These are phyloP conservation scores for Aureobasidium mangrovei DNA, from an alignment of 2,329 filamentous ascomycete species.

Conservation along the genomic window DNA sequence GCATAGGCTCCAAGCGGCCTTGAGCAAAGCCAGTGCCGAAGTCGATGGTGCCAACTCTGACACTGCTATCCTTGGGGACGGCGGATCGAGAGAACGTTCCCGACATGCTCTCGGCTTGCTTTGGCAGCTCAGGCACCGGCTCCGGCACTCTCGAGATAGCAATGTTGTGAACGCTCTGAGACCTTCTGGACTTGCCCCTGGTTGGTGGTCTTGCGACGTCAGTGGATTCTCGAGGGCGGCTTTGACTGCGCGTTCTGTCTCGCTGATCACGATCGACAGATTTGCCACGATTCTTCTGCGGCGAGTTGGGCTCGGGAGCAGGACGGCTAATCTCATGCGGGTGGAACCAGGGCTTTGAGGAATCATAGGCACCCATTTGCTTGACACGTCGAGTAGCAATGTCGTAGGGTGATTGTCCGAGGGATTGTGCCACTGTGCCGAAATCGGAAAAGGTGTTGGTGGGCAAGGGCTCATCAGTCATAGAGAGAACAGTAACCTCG, in stretches of 20 bases:
- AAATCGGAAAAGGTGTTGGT: constrained; percentile 28
- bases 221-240: constrained; percentile 1
- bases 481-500: constrained; percentile 7
- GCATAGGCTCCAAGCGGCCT: constrained; percentile 7
- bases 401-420: constrained; percentile 38
- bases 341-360: constrained; percentile 5
- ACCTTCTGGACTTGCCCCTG: constrained; percentile 2
- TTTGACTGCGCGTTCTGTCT: background rate
- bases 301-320: background rate
- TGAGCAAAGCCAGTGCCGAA: constrained; percentile 10
- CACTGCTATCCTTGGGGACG: background rate
- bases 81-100: background rate
- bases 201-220: background rate
- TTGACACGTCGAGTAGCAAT: constrained; percentile 25
- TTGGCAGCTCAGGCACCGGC: background rate
- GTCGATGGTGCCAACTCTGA: constrained; percentile 12
- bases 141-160: background rate
- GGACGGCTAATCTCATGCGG: constrained; percentile 13
- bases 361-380: constrained; percentile 13
- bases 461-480: constrained; percentile 17
- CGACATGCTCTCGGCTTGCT: background rate
- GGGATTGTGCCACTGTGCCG: constrained; percentile 32
- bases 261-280: background rate
- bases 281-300: constrained; percentile 8
- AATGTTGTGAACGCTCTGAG: constrained; percentile 3